Base-by-base conservation (phyloP, 2,329 filamentous ascomycete species). In the Aureobasidium lini region DNA sequence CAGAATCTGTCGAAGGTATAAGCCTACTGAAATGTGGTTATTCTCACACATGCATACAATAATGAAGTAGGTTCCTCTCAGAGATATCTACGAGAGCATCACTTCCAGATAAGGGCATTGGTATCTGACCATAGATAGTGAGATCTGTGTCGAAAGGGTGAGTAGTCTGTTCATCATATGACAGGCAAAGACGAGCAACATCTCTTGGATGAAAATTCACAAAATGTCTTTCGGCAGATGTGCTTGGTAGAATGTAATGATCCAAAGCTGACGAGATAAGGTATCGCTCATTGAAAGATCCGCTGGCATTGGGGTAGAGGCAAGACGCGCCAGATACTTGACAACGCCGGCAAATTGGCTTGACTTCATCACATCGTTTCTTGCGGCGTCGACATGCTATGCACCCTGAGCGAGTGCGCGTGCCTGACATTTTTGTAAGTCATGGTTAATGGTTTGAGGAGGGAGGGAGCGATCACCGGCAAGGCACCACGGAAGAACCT, bases 251-350 rank as follows among this genome's bases (percentile, higher is more conserved):
- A 2, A 28, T 56, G 39, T 56, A 56, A 44, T 56, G 52, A 5
- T 56, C 39, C 10, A 29, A 15, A n/a, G 52, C 52, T 44, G 39
- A 56, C 11, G 52, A 56, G 52, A 56, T 44, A 23, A 56, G 39
- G 23, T 34, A 44, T 43, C 52, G 37, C 23, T 28, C 16, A n/a
- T 6, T 36, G 29, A 36, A 56, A 23, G 40, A 9, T 32, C 52
- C 39, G n/a, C 40, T 36, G n/a, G 40, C 39, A 36, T 36, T 56
- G 6, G 52, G 39, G 11, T 44, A 56, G 16, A 56, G 28, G 28
- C 52, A 56, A 18, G 39, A 34, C 29, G 10, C 40, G 29, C 52
- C 52, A 43, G 40, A 44, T 8, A 16, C 11, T n/a, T 56, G 52
- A 44, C 52, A 56, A 13, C 52, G 52, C 23, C 23, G 39, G 13